Percentiles rank a stretch among this genome's conserved stretches.
These are phyloP conservation scores for Simplicillium sp. DNA, from an alignment of 2,329 filamentous ascomycete species.

Conservation along the genomic window DNA sequence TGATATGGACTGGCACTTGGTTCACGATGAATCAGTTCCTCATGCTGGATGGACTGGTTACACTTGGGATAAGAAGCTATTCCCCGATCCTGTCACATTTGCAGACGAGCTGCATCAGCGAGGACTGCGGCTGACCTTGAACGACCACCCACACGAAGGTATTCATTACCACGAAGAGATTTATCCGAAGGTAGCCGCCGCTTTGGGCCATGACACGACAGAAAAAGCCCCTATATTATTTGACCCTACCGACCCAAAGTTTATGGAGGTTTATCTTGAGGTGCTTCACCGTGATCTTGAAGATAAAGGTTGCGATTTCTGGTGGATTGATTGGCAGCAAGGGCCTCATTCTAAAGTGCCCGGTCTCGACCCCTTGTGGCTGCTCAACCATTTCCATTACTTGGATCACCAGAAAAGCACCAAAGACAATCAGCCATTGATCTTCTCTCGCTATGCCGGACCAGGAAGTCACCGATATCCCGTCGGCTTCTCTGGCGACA, in stretches of 20 bases:
- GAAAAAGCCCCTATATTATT: slow-evolving; percentile 42
- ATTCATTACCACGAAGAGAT: slow-evolving; percentile 46
- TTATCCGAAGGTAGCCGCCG: slow-evolving; percentile 44
- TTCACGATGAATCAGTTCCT: slow-evolving; percentile 31
- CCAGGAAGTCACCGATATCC: slow-evolving; percentile 51
- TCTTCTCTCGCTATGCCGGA: slow-evolving; percentile 37
- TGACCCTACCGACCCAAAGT: slow-evolving; percentile 41
- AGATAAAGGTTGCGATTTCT: slow-evolving; percentile 48
- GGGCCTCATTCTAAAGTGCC: slow-evolving; percentile 42
- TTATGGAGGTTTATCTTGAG: slow-evolving; percentile 48
- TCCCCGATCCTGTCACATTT: slow-evolving; percentile 46
- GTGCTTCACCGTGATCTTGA: slow-evolving; percentile 49
- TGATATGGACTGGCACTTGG: slow-evolving; percentile 59
- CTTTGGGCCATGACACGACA: slow-evolving; percentile 38
- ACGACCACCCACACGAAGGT: slow-evolving; percentile 51
- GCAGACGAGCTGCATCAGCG: slow-evolving; percentile 38
- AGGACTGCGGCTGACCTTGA: slow-evolving; percentile 44
- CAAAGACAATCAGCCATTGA: slow-evolving; percentile 30
- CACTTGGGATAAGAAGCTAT: slow-evolving; percentile 47
- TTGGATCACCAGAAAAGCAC: slow-evolving; percentile 33
- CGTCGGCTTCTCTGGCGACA: slow-evolving; percentile 55
- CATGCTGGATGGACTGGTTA: slow-evolving; percentile 41
- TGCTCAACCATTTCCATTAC: slow-evolving; percentile 56
- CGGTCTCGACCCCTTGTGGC: slow-evolving; percentile 53
- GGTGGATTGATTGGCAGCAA: slow-evolving; percentile 63